Percentiles rank a stretch among this genome's conserved stretches.
phyloP scores from a whole-genome alignment of 2,329 filamentous ascomycete genomes.

The Hypoxylon sp. region DNA sequence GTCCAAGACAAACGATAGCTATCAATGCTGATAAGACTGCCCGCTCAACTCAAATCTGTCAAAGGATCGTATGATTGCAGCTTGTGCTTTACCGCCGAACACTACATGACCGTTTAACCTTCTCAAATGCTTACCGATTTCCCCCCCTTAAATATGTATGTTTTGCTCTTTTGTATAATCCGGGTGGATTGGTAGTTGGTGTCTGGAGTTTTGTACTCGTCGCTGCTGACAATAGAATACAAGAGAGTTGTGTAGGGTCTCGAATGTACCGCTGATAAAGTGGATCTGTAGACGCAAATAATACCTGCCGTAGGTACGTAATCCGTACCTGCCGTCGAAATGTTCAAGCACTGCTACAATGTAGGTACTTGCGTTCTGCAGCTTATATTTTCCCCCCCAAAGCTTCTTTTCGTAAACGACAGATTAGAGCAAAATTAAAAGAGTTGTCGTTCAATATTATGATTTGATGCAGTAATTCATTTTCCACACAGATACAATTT shows the following conservation, averaged over 20 bases:
- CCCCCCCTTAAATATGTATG: neutral
- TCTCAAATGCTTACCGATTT: neutral
- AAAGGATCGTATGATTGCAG: neutral
- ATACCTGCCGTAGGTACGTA: neutral
- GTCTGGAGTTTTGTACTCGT: neutral
- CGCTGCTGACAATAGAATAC: neutral
- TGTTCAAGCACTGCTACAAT: too few relatives aligned
- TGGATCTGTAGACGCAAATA: neutral
- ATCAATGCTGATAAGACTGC: neutral
- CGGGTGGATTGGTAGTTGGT: neutral
- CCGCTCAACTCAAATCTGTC: neutral
- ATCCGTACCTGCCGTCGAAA: too few relatives aligned
- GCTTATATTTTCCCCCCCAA: neutral
- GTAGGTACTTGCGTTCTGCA: neutral
- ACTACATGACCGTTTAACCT: neutral
- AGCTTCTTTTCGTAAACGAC: neutral
- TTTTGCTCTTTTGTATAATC: neutral
- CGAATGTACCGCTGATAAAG: neutral
- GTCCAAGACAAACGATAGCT: neutral
- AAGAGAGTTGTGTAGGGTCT: neutral
- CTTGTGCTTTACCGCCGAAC: neutral
- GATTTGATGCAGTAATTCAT: neutral
- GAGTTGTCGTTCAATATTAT: neutral
- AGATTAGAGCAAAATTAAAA: neutral
- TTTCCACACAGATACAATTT: neutral